These are phyloP conservation scores for Linnemannia elongata DNA, from an alignment of 192 early-diverging fungal genomes.

Conservation along the genomic window DNA sequence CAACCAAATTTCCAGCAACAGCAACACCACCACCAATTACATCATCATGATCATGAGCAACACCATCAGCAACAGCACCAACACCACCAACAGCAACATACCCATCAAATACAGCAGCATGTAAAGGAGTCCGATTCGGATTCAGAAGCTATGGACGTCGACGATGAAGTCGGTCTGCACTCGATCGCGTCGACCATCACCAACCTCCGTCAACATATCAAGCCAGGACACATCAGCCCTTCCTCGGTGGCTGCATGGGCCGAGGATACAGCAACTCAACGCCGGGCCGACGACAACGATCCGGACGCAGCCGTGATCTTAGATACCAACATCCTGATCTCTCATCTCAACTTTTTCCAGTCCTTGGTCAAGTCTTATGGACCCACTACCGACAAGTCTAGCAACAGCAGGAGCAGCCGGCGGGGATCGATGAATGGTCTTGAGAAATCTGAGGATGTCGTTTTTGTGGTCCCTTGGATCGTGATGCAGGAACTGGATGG, in stretches of 20 bases:
- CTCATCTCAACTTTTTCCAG: constrained; percentile 64
- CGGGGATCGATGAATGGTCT: neutral
- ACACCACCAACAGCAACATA: constrained; percentile 6
- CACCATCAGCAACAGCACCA: constrained; percentile 1
- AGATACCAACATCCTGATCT: constrained; percentile 71
- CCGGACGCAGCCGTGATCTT: constrained; percentile 56
- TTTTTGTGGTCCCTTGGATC: constrained; percentile 70
- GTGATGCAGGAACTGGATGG: constrained; percentile 71
- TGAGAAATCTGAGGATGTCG: constrained; percentile 16
- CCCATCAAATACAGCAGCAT: neutral
- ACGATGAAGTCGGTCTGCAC: constrained; percentile 26
- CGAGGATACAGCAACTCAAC: constrained; percentile 6
- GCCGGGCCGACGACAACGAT: constrained; percentile 4
- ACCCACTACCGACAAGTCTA: neutral
- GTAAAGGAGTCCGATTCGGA: neutral
- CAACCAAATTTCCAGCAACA: neutral
- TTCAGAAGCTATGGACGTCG: constrained; percentile 52
- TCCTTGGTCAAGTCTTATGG: constrained; percentile 40
- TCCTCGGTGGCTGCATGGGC: constrained; percentile 23
- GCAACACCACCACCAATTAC: neutral
- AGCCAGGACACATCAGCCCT: neutral
- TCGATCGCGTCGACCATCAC: constrained; percentile 43
- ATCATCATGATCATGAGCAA: neutral
- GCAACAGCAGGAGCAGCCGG: neutral
- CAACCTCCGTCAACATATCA: constrained; percentile 27